Evolutionary conservation across 208 protist species (phyloP), one percentile per base, ranked within the genome.

Genomic region (Tritrichomonas foetus): DNA sequence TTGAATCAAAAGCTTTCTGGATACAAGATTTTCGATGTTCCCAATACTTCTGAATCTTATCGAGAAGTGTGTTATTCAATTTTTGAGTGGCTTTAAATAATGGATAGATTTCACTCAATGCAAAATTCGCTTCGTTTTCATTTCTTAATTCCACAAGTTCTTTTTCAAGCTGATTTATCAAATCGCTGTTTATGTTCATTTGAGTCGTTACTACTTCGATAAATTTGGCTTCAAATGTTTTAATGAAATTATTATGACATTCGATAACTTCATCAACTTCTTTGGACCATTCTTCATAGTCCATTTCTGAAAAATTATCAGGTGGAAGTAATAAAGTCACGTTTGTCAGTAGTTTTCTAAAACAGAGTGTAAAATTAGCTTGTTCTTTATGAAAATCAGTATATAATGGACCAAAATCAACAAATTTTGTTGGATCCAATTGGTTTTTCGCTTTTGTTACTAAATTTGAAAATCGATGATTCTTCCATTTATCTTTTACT

Each of bases 301-400:
- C 41, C 33, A 57, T n/a, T 20, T 39, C 57, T n/a, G 41, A 39
- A 57, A 89, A 89, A n/a, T 20, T 9, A 57, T 53, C 30, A 57
- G 78, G 78, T 53, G 78, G 78, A 41, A 11, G 9, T 39, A 89
- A 20, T 22, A 57, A 49, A 50, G 78, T 53, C 14, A 89, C 20
- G 30, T 89, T 57, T 89, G 33, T 22, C 16, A 89, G 47, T 89
- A 57, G 30, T 89, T 89, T 89, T 57, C 22, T n/a, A 49, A 44
- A 89, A n/a, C 78, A 89, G 8, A 53, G 27, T 33, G 47, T 89
- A 39, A 89, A 89, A n/a, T 36, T 53, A 22, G 9, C 22, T 50
- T 89, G 47, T 57, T 89, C 78, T 33, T 89, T 13, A 57, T 89
- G n/a, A 49, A 89, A 89, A 39, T 89, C 39, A 27, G 53, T n/a